Evolutionary conservation across 192 early-diverging fungal genomes (phyloP).

Genomic region (Obelidium mucronatum): DNA sequence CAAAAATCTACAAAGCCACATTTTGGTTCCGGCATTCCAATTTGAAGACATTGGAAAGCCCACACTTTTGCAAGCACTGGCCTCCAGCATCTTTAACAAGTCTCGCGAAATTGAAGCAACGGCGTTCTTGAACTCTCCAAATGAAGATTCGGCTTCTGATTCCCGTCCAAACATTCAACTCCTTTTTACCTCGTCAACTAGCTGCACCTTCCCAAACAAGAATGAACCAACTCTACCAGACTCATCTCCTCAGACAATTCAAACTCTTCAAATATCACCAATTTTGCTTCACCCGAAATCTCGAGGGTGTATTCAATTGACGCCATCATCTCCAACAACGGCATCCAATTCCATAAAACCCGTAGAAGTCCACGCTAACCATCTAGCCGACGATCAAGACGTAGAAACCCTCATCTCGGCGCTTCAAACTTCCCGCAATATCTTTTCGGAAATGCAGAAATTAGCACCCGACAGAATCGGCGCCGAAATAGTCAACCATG

Average conservation of each 20-base stretch:
- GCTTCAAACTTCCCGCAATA: not conserved
- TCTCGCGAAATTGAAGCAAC: conserved; percentile 3
- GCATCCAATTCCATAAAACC: too few relatives aligned
- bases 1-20: conserved; percentile 33
- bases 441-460: not conserved
- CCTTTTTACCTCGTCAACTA: too few relatives aligned
- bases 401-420: not conserved
- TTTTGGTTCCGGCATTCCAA: conserved; percentile 2
- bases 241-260: too few relatives aligned
- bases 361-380: not conserved
- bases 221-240: too few relatives aligned
- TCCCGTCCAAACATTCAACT: too few relatives aligned
- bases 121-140: conserved; percentile 33
- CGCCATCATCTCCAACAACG: not conserved
- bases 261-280: not conserved
- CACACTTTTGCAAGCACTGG: too few relatives aligned
- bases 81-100: too few relatives aligned
- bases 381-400: not conserved
- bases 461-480: not conserved
- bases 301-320: not conserved
- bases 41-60: not conserved
- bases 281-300: not conserved
- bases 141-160: too few relatives aligned
- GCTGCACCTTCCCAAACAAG: too few relatives aligned
- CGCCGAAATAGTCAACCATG: not conserved